phyloP scores from a whole-genome alignment of 768 basidiomycete genomes.

The Mycena haematopus region DNA sequence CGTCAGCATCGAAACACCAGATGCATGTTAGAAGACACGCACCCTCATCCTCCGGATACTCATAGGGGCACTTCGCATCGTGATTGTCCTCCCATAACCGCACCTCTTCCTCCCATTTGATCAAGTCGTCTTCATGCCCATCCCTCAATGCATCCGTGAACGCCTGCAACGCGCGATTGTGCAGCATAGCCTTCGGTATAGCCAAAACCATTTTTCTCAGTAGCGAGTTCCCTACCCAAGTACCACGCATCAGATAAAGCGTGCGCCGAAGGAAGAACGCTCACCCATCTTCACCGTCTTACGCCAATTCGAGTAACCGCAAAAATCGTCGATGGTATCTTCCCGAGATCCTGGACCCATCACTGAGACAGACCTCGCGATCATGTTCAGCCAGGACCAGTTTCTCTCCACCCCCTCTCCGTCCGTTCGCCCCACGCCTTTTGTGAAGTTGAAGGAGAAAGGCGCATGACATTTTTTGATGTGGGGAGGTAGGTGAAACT shows the following conservation, averaged over 20 bases:
- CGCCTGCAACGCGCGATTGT: constrained; percentile 16
- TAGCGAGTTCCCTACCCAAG: background rate
- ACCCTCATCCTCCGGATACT: constrained; percentile 23
- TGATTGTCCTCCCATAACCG: constrained; percentile 27
- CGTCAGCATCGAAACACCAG: background rate
- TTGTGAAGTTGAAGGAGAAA: constrained; percentile 30
- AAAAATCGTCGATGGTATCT: constrained; percentile 30
- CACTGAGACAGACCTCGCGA: constrained; percentile 25
- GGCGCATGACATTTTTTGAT: constrained; percentile 27
- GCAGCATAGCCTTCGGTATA: constrained; percentile 28
- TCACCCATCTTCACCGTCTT: constrained; percentile 14
- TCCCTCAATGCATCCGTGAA: constrained; percentile 27
- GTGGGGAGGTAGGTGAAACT: constrained; percentile 29
- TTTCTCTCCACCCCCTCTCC: constrained; percentile 33
- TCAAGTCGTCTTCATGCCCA: constrained; percentile 20
- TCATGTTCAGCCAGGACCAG: constrained; percentile 30
- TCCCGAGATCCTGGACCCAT: constrained; percentile 26
- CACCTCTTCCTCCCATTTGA: constrained; percentile 25
- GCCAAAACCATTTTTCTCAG: constrained; percentile 17
- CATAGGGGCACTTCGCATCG: constrained; percentile 22
- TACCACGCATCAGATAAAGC: background rate
- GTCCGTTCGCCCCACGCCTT: constrained; percentile 30
- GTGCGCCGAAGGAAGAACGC: background rate
- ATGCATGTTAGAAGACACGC: background rate
- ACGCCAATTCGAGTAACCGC: constrained; percentile 24